A percentile compares a stretch with the other conserved stretches of the same genome.
These are phyloP conservation scores for Ammopiptanthus mongolicus DNA, from an alignment of 306 rosid species.

Conservation along the genomic window DNA sequence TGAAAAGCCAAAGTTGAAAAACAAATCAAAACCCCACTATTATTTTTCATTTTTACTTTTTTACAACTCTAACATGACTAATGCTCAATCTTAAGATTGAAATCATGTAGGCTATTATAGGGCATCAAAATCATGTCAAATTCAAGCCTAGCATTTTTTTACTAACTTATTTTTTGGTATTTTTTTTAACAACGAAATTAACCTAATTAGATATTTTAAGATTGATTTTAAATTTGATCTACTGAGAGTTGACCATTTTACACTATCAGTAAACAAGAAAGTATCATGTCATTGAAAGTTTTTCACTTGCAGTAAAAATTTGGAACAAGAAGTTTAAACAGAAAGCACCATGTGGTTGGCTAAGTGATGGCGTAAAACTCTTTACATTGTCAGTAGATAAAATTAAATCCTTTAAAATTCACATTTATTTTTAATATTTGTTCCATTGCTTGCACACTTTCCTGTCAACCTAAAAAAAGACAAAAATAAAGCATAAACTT, in stretches of 20 bases:
- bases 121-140: neutral
- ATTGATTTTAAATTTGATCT: neutral
- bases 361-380: neutral
- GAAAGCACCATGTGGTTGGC: too few relatives aligned
- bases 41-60: neutral
- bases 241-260: neutral
- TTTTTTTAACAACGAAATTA: neutral
- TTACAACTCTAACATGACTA: neutral
- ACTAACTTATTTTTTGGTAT: neutral
- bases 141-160: neutral
- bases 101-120: neutral
- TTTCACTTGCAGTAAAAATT: too few relatives aligned
- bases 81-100: neutral
- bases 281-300: neutral
- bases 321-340: neutral
- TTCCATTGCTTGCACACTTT: neutral
- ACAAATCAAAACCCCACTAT: too few relatives aligned
- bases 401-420: neutral
- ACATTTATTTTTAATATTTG: neutral
- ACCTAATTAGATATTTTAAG: neutral
- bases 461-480: neutral
- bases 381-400: neutral
- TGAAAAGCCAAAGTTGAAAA: neutral
- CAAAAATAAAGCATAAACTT: neutral
- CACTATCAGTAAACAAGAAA: neutral